Base-by-base conservation (phyloP, 140 eudicot genomes). In the Oenanthe javanica region DNA sequence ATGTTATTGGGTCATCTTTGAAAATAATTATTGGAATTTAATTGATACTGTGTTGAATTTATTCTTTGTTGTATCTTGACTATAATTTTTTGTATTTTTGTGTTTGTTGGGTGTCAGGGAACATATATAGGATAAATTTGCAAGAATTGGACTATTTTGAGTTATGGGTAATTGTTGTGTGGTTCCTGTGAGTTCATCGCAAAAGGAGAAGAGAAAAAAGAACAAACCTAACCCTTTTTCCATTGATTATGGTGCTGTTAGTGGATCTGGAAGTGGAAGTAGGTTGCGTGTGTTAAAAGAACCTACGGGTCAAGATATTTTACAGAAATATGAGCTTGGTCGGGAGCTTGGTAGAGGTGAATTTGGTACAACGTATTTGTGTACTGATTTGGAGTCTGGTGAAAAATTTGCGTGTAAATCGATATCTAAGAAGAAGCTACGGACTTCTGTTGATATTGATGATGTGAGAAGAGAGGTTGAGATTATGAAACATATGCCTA, bases 131-230 rank as follows among this genome's bases (percentile, higher is more conserved):
- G 57, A n/a, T 46, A 73, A 9, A 47, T 10, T 46, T n/a, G 0
- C 14, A 10, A 46, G 59, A 46, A n/a, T 45, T 83, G 81, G 82
- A 84, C 36, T 79, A 31, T 76, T 27, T 72, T 78, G 78, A 84
- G 73, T 78, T 74, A 93, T 93, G 98, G 98, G 96, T 72, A 93
- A 91, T 67, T 91, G 98, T 82, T 93, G 94, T 83, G 88, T 76
- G 84, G 80, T 86, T 69, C 81, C 97, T 42, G 83, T 47, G 77
- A 83, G 80, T 78, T 82, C 89, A 45, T 77, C 90, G 40, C 84
- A 86, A 77, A 84, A 86, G 47, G 79, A 79, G 38, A 82, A 78
- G 51, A 77, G 57, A 1, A 78, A 59, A 40, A 78, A 21, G 52
- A 59, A 55, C 51, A 79, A 25, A 15, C 81, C 81, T 8, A 79